Base-by-base conservation (phyloP, 2,329 filamentous ascomycete genomes). In the Beauveria bassiana region DNA sequence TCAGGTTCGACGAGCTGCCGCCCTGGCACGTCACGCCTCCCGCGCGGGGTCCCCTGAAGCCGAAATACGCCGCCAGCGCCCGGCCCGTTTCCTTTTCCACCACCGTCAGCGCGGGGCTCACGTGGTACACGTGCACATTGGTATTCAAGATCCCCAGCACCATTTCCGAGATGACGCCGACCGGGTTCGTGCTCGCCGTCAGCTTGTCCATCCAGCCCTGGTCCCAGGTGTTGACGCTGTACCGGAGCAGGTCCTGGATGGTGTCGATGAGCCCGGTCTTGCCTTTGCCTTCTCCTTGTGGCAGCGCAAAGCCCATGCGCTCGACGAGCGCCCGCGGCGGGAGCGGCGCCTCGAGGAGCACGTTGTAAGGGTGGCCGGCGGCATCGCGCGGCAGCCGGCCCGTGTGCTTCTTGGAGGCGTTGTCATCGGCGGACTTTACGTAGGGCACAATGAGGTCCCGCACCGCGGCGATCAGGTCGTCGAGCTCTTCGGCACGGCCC, bases 141-240 rank as follows among this genome's bases (percentile, higher is more conserved):
- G 95, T 97, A 75, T 99, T 98, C 50, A 99, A 78, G 0, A 90
- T 84, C 0, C 90, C 87, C 28, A 98, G 83, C 8, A 98, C 80
- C 63, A 98, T 79, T 69, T 98, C 95, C 1, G 91, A 88, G 18
- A 89, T 86, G 0, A 98, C 82, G n/a, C 93, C 93, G 12, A 93
- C 88, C 84, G 93, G 88, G 70, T 95, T 95, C 40, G 90, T 96
- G 65, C 87, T 88, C n/a, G 89, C 86, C 74, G 97, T 98, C 22
- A 98, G 79, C 77, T 99, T 98, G 76, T 97, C 93, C 70, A 98
- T 77, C 75, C 98, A 99, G 12, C 93, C 93, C 74, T 96, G 93
- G 70, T 96, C 90, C 90, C 93, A 98, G 16, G 93, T 97, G 76
- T 99, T 99, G 70, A 98, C 93, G 70, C 89, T 95, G 74, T 96